Evolutionary conservation across 2,329 filamentous ascomycete species (phyloP), one percentile per base, ranked within the genome.

Genomic region (Iodosphaeria phyllophila): DNA sequence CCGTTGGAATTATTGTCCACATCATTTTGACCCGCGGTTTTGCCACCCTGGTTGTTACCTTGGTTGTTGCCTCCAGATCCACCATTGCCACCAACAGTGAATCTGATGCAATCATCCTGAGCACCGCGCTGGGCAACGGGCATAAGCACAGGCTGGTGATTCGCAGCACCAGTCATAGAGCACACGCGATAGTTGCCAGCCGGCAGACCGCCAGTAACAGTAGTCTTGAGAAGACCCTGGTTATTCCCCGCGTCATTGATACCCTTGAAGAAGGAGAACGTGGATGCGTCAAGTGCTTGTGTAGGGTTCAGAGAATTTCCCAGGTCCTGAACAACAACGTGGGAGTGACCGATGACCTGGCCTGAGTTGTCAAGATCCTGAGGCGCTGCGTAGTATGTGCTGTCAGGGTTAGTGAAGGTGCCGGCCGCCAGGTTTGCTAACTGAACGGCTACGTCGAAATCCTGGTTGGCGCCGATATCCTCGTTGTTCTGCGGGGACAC

Each of bases 91-190:
- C 30, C 35, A 20, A 32, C 30, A 16, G 30, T 32, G 27, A 32
- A 32, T 14, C 25, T 22, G 24, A 23, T 28, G 20, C 30, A 32
- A 18, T 74, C 69, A 37, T 75, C 70, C 42, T 74, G 68, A 22
- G 64, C 55, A 46, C 70, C 70, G 44, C 70, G 64, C 49, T 74
- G 69, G 28, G 70, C 69, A 26, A 74, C 60, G 25, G 68, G 66
- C 67, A 73, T 73, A 27, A 71, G 41, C 7, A 72, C 64, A 28
- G 66, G 65, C 50, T 74, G 67, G 40, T 75, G 70, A 53, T 74
- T 75, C 35, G 64, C 51, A n/a, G 70, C 50, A 31, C 58, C 49
- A 15, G 59, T 56, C 62, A 75, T 70, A 38, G 61, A 66, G 56
- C 70, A 75, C 32, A 71, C 48, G 36, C 70, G 65, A 50, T 74